Evolutionary conservation across 2,329 filamentous ascomycete genomes (phyloP), one percentile per base, ranked within the genome.

Genomic region (Pseudogymnoascus sp.): DNA sequence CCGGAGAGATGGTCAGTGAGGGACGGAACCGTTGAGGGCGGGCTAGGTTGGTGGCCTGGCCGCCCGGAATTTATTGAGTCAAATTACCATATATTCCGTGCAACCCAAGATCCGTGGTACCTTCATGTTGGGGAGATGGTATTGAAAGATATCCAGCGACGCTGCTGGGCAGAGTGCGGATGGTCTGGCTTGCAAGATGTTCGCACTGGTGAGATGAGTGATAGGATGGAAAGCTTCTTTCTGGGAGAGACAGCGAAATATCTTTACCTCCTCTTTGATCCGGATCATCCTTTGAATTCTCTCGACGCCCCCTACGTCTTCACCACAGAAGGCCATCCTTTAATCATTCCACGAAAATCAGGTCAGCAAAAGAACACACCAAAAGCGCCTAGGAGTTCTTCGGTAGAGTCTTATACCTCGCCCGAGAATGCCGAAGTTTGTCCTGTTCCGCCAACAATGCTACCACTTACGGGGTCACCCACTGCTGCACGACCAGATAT

Each of bases 151-250:
- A 92, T 99, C 70, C 88, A 89, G 70, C 83, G 90, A 59, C 85
- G 93, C 62, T 99, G 95, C 76, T 92, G 91, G 85, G 91, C 92
- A 0, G 83, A 85, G 66, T 99, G 95, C 70, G 95, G 95, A 42
- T 97, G 93, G 92, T 90, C 93, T 12, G 93, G 93, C 0, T 81
- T 97, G 37, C 88, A 92, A 70, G 88, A 93, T 73, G 90, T 93
- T 7, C 80, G 88, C 36, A 90, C 84, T 4, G 93, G 93, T 3
- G 91, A 97, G 76, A 86, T 91, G 75, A 90, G 85, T 69, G 93
- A 99, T 73, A 89, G 95, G 36, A 97, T 97, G 95, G 95, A 99
- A 76, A 97, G 93, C 73, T 99, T 97, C 81, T 97, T 97, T 72
- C 82, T 99, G 0, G 93, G 95, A 12, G 95, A 99, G 76, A 99